phyloP scores from a whole-genome alignment of 768 basidiomycete species.

The Russula olivacea region DNA sequence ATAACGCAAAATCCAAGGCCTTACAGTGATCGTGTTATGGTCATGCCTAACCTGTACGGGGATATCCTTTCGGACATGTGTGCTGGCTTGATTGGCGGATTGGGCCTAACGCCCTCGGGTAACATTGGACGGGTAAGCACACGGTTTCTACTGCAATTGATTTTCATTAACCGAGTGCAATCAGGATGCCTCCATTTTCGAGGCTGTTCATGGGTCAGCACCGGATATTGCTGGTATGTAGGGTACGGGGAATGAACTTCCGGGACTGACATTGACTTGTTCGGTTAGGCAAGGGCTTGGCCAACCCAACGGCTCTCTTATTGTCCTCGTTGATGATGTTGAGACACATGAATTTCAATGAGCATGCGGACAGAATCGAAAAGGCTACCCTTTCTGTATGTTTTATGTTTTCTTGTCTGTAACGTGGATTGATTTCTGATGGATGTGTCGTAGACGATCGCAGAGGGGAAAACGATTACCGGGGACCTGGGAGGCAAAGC shows the following conservation, averaged over 20 bases:
- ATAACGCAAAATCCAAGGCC: slow-evolving; percentile 91
- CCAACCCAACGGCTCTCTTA: slow-evolving; percentile 98
- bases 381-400: slow-evolving; percentile 77
- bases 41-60: slow-evolving; percentile 98
- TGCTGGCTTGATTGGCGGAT: slow-evolving; percentile 95
- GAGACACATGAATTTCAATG: slow-evolving; percentile 88
- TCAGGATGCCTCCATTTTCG: slow-evolving; percentile 97
- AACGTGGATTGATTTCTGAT: slow-evolving; percentile 7
- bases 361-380: slow-evolving; percentile 85
- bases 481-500: slow-evolving; percentile 94
- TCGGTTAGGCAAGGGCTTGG: slow-evolving; percentile 71
- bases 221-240: slow-evolving; percentile 93
- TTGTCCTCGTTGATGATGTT: slow-evolving; percentile 98
- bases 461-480: slow-evolving; percentile 92
- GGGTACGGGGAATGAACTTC: background rate
- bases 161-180: slow-evolving; percentile 22
- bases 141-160: background rate
- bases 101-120: slow-evolving; percentile 95
- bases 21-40: slow-evolving; percentile 96
- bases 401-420: background rate
- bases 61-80: slow-evolving; percentile 98
- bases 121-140: slow-evolving; percentile 84
- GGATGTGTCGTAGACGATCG: slow-evolving; percentile 68
- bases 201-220: slow-evolving; percentile 98
- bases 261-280: slow-evolving; percentile 4